Evolutionary conservation across 2,329 filamentous ascomycete species (phyloP).

Genomic region (Aspergillus tubingensis): DNA sequence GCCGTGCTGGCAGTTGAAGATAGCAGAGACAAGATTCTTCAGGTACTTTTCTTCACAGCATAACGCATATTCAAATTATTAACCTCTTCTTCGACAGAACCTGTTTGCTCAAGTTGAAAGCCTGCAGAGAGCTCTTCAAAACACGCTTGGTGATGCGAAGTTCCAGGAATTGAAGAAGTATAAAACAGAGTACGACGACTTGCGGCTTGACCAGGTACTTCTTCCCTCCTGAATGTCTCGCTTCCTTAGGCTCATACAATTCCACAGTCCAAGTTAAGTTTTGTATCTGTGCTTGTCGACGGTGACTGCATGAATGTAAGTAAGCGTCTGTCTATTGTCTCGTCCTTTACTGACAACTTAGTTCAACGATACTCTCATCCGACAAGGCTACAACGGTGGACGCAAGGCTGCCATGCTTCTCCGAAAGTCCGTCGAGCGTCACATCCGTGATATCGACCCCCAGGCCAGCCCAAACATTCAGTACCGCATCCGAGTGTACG

Average conservation of each 20-base stretch:
- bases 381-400: conserved; percentile 34
- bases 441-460: conserved; percentile 24
- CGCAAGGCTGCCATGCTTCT: conserved; percentile 31
- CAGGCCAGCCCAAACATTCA: conserved; percentile 26
- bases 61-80: not conserved
- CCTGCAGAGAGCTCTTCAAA: conserved; percentile 10
- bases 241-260: not conserved
- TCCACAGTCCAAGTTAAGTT: conserved; percentile 22
- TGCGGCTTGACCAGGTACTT: conserved; percentile 16
- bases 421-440: conserved; percentile 26
- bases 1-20: conserved; percentile 15
- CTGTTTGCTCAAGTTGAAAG: conserved; percentile 14
- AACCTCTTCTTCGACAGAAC: conserved; percentile 9
- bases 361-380: conserved; percentile 39
- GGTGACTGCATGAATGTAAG: conserved; percentile 44
- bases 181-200: conserved; percentile 5
- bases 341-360: conserved; percentile 13
- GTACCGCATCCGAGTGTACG: conserved; percentile 41
- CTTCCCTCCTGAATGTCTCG: no score
- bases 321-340: not conserved
- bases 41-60: not conserved
- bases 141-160: conserved; percentile 10
- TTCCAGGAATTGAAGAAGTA: conserved; percentile 2
- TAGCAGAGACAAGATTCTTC: conserved; percentile 21
- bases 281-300: conserved; percentile 41